phyloP scores from a whole-genome alignment of 2,329 filamentous ascomycete species.

The Apiospora hydei region DNA sequence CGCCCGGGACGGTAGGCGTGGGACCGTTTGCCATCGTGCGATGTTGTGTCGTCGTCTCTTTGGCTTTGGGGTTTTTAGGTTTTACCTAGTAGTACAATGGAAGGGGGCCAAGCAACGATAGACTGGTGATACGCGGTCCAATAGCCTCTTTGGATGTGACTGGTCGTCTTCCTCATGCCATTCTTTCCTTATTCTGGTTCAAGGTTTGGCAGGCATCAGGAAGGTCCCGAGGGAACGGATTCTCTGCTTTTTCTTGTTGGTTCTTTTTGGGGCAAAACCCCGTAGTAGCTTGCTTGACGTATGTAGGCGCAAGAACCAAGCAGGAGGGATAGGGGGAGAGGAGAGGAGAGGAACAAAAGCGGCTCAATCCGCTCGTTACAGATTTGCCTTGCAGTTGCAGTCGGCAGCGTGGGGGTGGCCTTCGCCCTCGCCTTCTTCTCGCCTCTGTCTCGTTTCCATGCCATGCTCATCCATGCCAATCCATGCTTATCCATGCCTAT shows the following conservation, averaged over 20 bases:
- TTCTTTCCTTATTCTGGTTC: not conserved
- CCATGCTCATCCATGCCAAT: not conserved
- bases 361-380: not conserved
- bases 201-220: not conserved
- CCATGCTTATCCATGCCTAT: not conserved
- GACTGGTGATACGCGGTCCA: not conserved
- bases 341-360: not conserved
- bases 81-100: not conserved
- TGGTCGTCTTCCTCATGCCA: not conserved
- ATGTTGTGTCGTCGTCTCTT: not conserved
- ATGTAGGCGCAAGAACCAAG: not conserved
- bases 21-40: not conserved
- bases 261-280: not conserved
- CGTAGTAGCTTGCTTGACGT: not conserved
- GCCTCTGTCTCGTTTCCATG: not conserved
- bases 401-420: not conserved
- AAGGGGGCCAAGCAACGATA: not conserved
- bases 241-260: constrained; percentile 12
- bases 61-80: not conserved
- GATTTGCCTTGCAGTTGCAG: not conserved
- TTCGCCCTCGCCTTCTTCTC: too few species aligned
- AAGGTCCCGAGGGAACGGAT: constrained; percentile 6
- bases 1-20: not conserved
- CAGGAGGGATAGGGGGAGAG: not conserved
- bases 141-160: constrained; percentile 9